Evolutionary conservation across 1,284 basidiomycete genomes (phyloP), one percentile per base, ranked within the genome.

Genomic region (Cutaneotrichosporon sp.): DNA sequence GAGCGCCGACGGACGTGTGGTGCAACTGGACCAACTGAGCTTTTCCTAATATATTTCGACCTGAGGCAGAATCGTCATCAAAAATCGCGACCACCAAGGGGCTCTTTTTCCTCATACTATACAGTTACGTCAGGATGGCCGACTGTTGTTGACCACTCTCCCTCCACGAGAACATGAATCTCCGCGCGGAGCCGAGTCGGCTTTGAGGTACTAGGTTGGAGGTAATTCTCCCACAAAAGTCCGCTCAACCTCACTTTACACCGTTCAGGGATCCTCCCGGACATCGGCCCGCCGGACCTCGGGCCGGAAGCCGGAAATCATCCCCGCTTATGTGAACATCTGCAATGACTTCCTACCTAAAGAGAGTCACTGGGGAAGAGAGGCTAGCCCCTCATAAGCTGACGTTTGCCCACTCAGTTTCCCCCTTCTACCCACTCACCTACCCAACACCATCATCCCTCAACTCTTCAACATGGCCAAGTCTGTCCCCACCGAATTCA

Each of bases 401-500:
- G 1, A 13, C 4, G 42, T 18, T 18, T 46, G 42, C 42, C 16
- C 31, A 55, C 32, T 13, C 8, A 5, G 3, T 16, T 34, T 22
- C 32, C 21, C 34, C 32, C n/a, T 14, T 22, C 1, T n/a, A 56
- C 31, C n/a, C 53, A 22, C 53, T 11, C 38, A 22, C 55, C 26
- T 10, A 6, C 50, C 14, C 49, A 57, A n/a, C 34, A 60, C 30
- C 34, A 60, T 59, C 8, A 18, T 46, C 42, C 42, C 18, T 18
- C 18, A 5, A 46, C 42, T 46, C 42, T 18, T 46, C 42, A 46
- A 16, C 42, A 46, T 46, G 42, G 42, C 18, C 42, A 46, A 46
- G 57, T 55, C 62, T 18, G 46, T 60, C 31, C 63, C 63, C 18
- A 60, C 63, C 52, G 46, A 55, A 16, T 64, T 64, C 58, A 64